Evolutionary conservation across 768 basidiomycete species (phyloP).

Genomic region (Lentinula edodes): DNA sequence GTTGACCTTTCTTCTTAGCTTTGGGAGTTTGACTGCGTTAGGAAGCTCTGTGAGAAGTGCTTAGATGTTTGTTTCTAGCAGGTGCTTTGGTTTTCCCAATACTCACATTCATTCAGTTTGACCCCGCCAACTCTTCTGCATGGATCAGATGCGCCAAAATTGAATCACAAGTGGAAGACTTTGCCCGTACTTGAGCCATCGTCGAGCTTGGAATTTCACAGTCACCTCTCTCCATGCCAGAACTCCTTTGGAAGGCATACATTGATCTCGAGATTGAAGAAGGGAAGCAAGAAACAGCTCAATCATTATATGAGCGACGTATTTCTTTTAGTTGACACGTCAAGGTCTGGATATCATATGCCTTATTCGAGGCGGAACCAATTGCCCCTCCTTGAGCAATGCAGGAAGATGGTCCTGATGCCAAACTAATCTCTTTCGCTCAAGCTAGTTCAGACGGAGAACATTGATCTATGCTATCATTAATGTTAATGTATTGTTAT

Average conservation of each 20-base stretch:
- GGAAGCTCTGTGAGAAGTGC: constrained; percentile 89
- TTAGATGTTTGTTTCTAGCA: constrained; percentile 57
- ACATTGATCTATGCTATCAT: constrained; percentile 12
- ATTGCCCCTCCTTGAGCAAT: constrained; percentile 59
- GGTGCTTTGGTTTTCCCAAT: neutral
- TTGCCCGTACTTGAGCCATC: constrained; percentile 84
- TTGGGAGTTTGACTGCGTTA: constrained; percentile 92
- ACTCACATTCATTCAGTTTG: constrained; percentile 45
- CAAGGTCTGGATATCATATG: constrained; percentile 97
- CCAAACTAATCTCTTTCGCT: constrained; percentile 32
- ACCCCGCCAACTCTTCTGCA: constrained; percentile 83
- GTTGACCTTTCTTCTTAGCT: constrained; percentile 39
- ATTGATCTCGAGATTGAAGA: constrained; percentile 96
- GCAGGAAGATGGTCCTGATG: constrained; percentile 55
- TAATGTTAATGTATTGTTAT: neutral
- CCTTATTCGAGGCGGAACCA: constrained; percentile 82
- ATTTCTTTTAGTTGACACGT: constrained; percentile 84
- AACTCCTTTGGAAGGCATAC: constrained; percentile 90
- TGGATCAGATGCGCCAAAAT: constrained; percentile 98
- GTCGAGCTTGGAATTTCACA: constrained; percentile 90
- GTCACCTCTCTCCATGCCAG: constrained; percentile 87
- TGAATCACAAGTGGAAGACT: constrained; percentile 83
- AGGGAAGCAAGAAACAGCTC: constrained; percentile 80
- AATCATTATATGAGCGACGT: constrained; percentile 86
- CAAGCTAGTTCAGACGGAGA: constrained; percentile 39